phyloP scores from a whole-genome alignment of 1,284 basidiomycete genomes.

The Apiotrichum laibachii region DNA sequence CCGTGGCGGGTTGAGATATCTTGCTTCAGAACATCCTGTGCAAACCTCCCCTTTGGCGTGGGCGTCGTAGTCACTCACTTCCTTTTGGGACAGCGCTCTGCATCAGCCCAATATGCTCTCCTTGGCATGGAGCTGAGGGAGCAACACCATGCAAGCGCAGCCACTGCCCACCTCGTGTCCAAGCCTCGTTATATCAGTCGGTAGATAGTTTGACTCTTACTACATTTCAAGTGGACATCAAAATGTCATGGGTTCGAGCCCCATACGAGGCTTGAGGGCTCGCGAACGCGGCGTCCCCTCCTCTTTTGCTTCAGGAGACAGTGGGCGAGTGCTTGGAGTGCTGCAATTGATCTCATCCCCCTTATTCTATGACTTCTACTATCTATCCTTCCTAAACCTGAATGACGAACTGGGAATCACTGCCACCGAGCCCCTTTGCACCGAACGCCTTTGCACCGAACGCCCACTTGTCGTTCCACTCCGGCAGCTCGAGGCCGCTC shows the following conservation, averaged over 20 bases:
- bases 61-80: no score
- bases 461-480: conserved; percentile 21
- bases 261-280: neutral
- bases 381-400: neutral
- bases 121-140: no score
- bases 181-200: conserved; percentile 1
- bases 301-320: no score
- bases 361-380: neutral
- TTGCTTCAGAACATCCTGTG: no score
- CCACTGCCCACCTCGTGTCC: neutral
- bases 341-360: neutral
- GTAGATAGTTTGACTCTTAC: conserved; percentile 2
- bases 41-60: no score
- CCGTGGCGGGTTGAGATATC: no score
- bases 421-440: neutral
- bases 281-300: no score
- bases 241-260: conserved; percentile 1
- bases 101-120: no score
- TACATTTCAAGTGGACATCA: neutral
- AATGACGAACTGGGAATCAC: neutral
- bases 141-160: neutral
- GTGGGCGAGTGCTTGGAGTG: neutral
- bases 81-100: no score
- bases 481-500: conserved; percentile 27
- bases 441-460: conserved; percentile 11